Conservation (phyloP, 1,284 basidiomycete species). For the Cutaneotrichosporon daszewskae region DNA sequence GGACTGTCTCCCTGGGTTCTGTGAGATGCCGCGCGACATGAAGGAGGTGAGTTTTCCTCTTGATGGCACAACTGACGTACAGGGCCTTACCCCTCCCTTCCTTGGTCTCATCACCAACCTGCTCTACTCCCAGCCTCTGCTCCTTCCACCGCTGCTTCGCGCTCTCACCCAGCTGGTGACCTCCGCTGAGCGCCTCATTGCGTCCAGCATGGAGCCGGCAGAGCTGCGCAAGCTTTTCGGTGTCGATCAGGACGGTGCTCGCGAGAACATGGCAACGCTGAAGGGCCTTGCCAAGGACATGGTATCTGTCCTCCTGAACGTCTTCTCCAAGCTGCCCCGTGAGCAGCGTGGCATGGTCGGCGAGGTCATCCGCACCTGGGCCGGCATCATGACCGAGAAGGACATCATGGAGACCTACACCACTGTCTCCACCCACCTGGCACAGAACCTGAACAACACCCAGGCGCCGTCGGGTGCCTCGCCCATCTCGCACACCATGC, state of each 20-base stretch:
- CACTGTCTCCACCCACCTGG: slow-evolving; percentile 73
- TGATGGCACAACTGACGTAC: not conserved
- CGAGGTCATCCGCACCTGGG: slow-evolving; percentile 82
- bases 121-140: slow-evolving; percentile 77
- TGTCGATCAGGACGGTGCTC: slow-evolving; percentile 57
- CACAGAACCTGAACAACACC: slow-evolving; percentile 58
- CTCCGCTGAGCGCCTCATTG: slow-evolving; percentile 51
- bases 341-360: slow-evolving; percentile 79
- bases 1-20: slow-evolving; percentile 60
- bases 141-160: slow-evolving; percentile 74
- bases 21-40: slow-evolving; percentile 79
- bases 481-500: slow-evolving; percentile 66
- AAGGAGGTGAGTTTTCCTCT: slow-evolving; percentile 13
- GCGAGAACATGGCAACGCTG: slow-evolving; percentile 66
- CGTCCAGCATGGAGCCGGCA: slow-evolving; percentile 50
- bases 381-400: slow-evolving; percentile 68
- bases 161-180: slow-evolving; percentile 77
- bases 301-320: slow-evolving; percentile 91
- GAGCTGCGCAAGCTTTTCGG: slow-evolving; percentile 53
- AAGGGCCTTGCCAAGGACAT: slow-evolving; percentile 80
- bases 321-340: slow-evolving; percentile 77
- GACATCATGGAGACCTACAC: slow-evolving; percentile 73
- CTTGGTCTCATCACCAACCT: slow-evolving; percentile 84
- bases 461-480: slow-evolving; percentile 38
- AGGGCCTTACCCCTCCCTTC: slow-evolving; percentile 63